Evolutionary conservation across 2,329 filamentous ascomycete genomes (phyloP).

Genomic region (Leptographium lundbergii): DNA sequence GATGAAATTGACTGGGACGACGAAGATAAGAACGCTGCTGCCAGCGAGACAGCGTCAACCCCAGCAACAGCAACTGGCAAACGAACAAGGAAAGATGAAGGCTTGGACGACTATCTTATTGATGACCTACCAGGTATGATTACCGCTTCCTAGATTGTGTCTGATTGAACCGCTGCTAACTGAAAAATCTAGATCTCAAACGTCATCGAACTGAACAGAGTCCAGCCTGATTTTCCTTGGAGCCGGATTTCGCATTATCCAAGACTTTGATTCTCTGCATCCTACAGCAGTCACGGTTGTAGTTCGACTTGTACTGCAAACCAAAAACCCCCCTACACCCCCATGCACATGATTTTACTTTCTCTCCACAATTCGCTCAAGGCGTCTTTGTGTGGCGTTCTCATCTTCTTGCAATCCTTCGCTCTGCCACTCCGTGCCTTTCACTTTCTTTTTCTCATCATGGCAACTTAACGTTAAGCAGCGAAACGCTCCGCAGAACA

Average conservation of each 20-base stretch:
- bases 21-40: slow-evolving; percentile 20
- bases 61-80: slow-evolving; percentile 18
- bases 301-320: not conserved
- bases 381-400: not conserved
- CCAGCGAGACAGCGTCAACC: slow-evolving; percentile 11
- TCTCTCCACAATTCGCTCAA: not conserved
- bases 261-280: not conserved
- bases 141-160: not conserved
- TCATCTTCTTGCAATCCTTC: not conserved
- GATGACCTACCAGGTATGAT: slow-evolving; percentile 22
- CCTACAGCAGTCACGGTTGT: not conserved
- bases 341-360: too few relatives aligned
- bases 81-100: slow-evolving; percentile 17
- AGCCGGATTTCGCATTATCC: not conserved
- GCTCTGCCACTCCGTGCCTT: not conserved
- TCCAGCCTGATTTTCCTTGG: slow-evolving; percentile 1
- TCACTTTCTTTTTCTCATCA: not conserved
- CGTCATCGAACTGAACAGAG: slow-evolving; percentile 29
- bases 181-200: slow-evolving; percentile 28
- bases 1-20: slow-evolving; percentile 26
- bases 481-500: not conserved
- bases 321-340: not conserved
- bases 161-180: not conserved
- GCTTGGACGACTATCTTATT: slow-evolving; percentile 6
- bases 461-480: not conserved